Evolutionary conservation across 2,329 filamentous ascomycete genomes (phyloP), one percentile per base, ranked within the genome.

Genomic region (Fusarium poae): DNA sequence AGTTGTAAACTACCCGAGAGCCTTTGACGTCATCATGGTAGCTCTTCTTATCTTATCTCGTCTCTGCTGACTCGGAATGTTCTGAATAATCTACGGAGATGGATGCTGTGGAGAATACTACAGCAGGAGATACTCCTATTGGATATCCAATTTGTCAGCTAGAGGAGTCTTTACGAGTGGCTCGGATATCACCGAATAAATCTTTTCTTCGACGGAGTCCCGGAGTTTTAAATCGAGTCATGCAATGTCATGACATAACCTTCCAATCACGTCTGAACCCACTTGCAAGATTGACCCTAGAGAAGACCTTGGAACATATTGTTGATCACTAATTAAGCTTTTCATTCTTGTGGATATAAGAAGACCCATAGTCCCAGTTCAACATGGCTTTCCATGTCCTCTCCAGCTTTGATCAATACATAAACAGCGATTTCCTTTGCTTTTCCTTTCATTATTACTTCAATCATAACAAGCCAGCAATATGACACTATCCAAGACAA

Each of bases 401-500:
- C 15, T 13, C 21, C 25, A 54, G 12, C 18, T 13, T 25, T 12
- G 2, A 46, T 42, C 10, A 54, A 35, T 23, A n/a, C 16, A 12
- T 21, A 40, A n/a, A 27, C 35, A 40, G 23, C n/a, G 34, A 51
- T 27, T 40, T 9, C 32, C 15, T 37, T 20, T 29, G 29, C n/a
- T 8, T 39, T 6, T 27, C 12, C 9, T 12, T 16, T 20, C 18
- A 20, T 12, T 15, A 20, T 12, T 11, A 27, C 13, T 37, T 35
- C 10, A n/a, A 10, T 11, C 18, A 18, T 5, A 10, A n/a, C 11
- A 16, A 13, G 1, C 11, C 12, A 10, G 12, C 34, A 65, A 29
- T 3, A 68, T 53, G 72, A 76, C 59, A 16, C 25, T 53, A 5
- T 32, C 59, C 27, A 53, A 58, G n/a, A 48, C 44, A 30, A 44